phyloP scores from a whole-genome alignment of 2,329 filamentous ascomycete genomes.

The Beauveria scarabaeidicola region DNA sequence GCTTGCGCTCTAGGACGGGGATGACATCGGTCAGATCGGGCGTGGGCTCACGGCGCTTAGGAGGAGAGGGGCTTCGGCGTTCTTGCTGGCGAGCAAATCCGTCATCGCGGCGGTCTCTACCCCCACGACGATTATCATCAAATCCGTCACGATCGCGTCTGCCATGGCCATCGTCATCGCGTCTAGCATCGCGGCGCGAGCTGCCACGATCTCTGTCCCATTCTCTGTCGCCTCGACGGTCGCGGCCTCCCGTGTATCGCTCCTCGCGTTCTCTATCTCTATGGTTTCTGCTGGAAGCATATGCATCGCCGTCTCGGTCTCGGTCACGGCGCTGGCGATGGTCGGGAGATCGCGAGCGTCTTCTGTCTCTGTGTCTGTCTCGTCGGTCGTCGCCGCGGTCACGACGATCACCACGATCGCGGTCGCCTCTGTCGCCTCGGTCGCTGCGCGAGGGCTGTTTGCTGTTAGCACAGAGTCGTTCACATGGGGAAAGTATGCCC shows the following conservation, averaged over 20 bases:
- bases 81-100: constrained; percentile 38
- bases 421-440: constrained; percentile 25
- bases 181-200: constrained; percentile 51
- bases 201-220: constrained; percentile 64
- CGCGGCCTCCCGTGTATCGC: constrained; percentile 63
- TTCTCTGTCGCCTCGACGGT: constrained; percentile 60
- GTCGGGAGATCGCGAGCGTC: constrained; percentile 82
- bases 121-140: constrained; percentile 42
- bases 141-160: constrained; percentile 49
- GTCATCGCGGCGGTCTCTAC: constrained; percentile 33
- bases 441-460: constrained; percentile 23
- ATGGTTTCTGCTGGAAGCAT: constrained; percentile 88
- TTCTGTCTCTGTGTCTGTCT: constrained; percentile 37
- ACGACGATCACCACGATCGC: constrained; percentile 24
- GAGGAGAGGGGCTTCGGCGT: constrained; percentile 69
- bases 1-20: constrained; percentile 77
- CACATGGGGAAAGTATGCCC: not conserved
- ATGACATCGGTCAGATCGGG: constrained; percentile 84
- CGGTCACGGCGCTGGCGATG: constrained; percentile 62
- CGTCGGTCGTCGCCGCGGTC: constrained; percentile 26
- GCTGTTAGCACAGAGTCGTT: constrained; percentile 14
- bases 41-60: constrained; percentile 90
- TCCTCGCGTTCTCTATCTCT: constrained; percentile 91
- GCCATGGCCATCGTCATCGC: constrained; percentile 52
- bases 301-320: constrained; percentile 81